Conservation (phyloP, 2,329 filamentous ascomycete species). For the Coniosporium tulheliwenetii region DNA sequence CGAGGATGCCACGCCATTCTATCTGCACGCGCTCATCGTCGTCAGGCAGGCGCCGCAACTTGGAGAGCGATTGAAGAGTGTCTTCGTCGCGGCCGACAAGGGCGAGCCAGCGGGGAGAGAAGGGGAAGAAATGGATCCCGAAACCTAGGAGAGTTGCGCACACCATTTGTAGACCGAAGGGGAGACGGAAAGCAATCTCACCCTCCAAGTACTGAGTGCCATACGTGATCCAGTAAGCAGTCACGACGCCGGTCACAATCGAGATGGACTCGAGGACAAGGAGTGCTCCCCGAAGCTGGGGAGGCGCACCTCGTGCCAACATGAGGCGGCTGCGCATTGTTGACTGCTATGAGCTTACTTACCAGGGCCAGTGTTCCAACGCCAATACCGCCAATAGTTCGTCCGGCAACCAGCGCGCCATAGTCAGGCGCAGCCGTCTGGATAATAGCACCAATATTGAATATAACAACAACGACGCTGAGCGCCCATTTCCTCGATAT, state of each 20-base stretch:
- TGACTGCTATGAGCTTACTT: neutral
- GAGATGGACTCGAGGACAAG: conserved; percentile 33
- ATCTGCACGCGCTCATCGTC: conserved; percentile 34
- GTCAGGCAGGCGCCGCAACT: conserved; percentile 32
- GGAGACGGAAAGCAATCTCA: conserved; percentile 22
- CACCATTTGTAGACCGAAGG: conserved; percentile 30
- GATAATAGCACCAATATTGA: conserved; percentile 28
- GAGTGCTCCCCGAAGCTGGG: conserved; percentile 22
- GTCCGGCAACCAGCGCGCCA: conserved; percentile 14
- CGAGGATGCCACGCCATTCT: conserved; percentile 37
- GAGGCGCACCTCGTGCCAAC: conserved; percentile 10
- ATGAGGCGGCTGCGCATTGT: neutral
- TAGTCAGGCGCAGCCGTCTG: conserved; percentile 15
- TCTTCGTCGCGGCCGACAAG: conserved; percentile 32
- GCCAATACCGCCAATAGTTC: conserved; percentile 15
- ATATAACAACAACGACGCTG: conserved; percentile 22
- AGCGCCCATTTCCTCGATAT: conserved; percentile 28
- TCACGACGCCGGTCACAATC: conserved; percentile 32
- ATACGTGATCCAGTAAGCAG: conserved; percentile 40
- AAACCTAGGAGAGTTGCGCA: conserved; percentile 21
- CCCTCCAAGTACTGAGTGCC: conserved; percentile 28
- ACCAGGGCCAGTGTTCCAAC: conserved; percentile 14
- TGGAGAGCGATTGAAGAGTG: conserved; percentile 29
- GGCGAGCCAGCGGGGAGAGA: conserved; percentile 39
- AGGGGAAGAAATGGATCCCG: conserved; percentile 34